phyloP scores from a whole-genome alignment of 345 rosid species.

The Dimocarpus longan region DNA sequence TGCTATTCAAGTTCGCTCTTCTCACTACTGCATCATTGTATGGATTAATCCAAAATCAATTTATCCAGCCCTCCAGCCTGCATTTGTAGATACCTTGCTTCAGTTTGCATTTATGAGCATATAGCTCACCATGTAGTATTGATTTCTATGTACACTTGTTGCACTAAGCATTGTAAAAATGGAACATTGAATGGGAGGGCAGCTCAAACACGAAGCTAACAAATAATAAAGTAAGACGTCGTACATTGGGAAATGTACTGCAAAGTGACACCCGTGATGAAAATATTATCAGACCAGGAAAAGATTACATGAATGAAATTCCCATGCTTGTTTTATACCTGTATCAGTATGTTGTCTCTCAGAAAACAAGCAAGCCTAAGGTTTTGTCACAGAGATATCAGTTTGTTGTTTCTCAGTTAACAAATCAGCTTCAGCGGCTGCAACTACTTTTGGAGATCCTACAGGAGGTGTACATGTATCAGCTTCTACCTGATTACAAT shows the following conservation, averaged over 20 bases:
- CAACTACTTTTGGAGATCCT: constrained; percentile 20
- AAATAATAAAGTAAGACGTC: too few species aligned
- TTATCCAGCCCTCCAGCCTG: constrained; percentile 40
- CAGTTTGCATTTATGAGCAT: neutral
- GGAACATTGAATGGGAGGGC: too few species aligned
- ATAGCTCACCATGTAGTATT: too few species aligned
- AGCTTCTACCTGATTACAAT: constrained; percentile 8
- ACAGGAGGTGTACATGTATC: constrained; percentile 3
- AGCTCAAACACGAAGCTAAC: too few species aligned
- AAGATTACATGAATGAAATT: neutral
- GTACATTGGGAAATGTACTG: too few species aligned
- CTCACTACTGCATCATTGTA: constrained; percentile 25
- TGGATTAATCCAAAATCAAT: constrained; percentile 27
- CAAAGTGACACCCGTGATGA: neutral
- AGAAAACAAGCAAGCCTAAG: neutral
- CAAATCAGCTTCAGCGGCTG: constrained; percentile 8
- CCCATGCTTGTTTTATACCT: neutral
- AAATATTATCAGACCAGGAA: neutral
- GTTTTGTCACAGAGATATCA: neutral
- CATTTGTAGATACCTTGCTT: neutral
- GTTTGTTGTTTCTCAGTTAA: constrained; percentile 10
- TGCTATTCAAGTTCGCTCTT: constrained; percentile 11
- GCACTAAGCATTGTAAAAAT: too few species aligned
- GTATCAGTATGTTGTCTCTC: neutral
- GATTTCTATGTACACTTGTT: too few species aligned